These are phyloP conservation scores for Penicillium silybi DNA, from an alignment of 495 filamentous ascomycete genomes.

Conservation along the genomic window DNA sequence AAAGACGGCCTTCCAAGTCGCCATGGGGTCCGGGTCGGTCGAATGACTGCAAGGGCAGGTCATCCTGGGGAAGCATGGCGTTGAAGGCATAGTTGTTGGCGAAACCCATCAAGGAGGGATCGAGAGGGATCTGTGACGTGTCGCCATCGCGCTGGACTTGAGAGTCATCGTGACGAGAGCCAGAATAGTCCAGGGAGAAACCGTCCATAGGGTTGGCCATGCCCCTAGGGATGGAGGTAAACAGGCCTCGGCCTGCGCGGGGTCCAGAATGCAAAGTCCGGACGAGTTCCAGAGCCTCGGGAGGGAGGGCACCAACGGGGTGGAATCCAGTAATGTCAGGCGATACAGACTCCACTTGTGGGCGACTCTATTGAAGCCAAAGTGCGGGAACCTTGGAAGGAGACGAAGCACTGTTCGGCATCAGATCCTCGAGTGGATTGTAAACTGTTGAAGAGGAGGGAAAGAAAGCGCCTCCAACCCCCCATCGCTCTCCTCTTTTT, in stretches of 20 bases:
- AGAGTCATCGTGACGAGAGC: slow-evolving; percentile 6
- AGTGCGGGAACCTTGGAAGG: not conserved
- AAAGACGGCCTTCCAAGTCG: slow-evolving; percentile 22
- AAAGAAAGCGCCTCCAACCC: slow-evolving; percentile 4
- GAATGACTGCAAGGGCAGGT: slow-evolving; percentile 14
- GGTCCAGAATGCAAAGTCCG: slow-evolving; percentile 24
- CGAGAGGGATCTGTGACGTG: slow-evolving; percentile 5
- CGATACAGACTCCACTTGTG: slow-evolving; percentile 13
- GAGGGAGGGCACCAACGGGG: slow-evolving; percentile 16
- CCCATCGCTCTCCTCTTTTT: slow-evolving; percentile 1
- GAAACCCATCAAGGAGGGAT: slow-evolving; percentile 19
- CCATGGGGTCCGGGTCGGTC: slow-evolving; percentile 7
- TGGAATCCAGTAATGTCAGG: slow-evolving; percentile 12
- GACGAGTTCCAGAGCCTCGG: slow-evolving; percentile 25
- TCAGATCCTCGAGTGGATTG: not conserved
- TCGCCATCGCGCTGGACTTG: slow-evolving; percentile 3
- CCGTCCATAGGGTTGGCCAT: slow-evolving; percentile 18
- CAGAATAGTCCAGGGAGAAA: slow-evolving; percentile 9
- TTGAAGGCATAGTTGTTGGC: slow-evolving; percentile 15
- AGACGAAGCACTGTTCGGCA: not conserved
- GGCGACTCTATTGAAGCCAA: not conserved
- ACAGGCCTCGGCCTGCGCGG: slow-evolving; percentile 22
- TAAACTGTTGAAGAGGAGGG: not conserved
- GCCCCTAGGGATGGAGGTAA: not conserved
- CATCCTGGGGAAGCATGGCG: slow-evolving; percentile 24